Base-by-base conservation (phyloP, 108 stramenopile genomes). In the Cafeteria roenbergensis region DNA sequence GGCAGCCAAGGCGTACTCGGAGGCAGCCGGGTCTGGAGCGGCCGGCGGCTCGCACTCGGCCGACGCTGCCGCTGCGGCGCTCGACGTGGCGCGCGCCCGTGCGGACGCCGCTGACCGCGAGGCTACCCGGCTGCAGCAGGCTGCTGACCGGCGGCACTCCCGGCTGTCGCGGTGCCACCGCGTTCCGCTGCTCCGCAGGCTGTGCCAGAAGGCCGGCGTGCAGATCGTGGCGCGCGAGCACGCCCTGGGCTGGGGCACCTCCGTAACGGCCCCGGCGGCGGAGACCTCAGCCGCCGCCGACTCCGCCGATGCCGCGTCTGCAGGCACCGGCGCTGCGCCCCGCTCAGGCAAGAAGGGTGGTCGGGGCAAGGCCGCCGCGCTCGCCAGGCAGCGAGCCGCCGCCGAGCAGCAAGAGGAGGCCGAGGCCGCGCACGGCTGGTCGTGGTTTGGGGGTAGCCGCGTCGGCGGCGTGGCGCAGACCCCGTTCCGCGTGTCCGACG, bases 141-240 rank as follows among this genome's bases (percentile, higher is more conserved):
- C n/a, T n/a, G n/a, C n/a, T n/a, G n/a, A n/a, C n/a, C n/a, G n/a
- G n/a, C n/a, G n/a, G n/a, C n/a, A 1, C 33, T 29, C 8, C 55
- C 36, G 0, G n/a, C 17, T 25, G 17, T 22, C 25, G 61, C 26
- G 60, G 42, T 22, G 31, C 27, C 70, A 34, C 52, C 51, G 55
- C 22, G 14, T 9, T 37, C 75, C 91, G 2, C 68, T 95, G 20
- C 63, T 95, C 55, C 77, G 94, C 51, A 79, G 92, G 35, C 72
- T 93, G 42, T 90, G 90, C 68, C 92, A 93, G 72, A 71, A 85
- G 66, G 80, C 84, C 36, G 94, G 94, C 51, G 71, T 92, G 34
- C 75, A 88, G 17, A 71, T 95, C 22, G 81, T 78, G 12, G 86
- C 88, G 1, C 80, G 79, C 62, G 57, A 68, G 4, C 92, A 91